These are phyloP conservation scores for Fonsecaea pedrosoi DNA, from an alignment of 2,329 filamentous ascomycete species.

Conservation along the genomic window DNA sequence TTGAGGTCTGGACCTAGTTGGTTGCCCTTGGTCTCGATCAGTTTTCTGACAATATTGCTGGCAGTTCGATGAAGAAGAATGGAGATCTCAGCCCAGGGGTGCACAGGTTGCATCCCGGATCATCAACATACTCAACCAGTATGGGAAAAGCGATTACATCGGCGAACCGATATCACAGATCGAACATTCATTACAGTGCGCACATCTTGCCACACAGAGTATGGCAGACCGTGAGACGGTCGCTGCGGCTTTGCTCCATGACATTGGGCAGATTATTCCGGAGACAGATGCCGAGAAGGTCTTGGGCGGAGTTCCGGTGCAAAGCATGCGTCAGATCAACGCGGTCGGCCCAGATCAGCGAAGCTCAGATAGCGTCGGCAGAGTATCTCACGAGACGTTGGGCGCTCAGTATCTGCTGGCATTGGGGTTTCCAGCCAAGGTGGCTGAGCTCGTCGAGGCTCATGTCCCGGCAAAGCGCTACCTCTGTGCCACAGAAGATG, in stretches of 20 bases:
- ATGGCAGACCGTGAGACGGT: slow-evolving; percentile 41
- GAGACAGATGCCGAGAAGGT: slow-evolving; percentile 11
- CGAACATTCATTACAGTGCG: slow-evolving; percentile 21
- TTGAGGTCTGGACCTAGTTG: slow-evolving; percentile 11
- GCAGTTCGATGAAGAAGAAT: slow-evolving; percentile 7
- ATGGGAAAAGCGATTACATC: slow-evolving; percentile 20
- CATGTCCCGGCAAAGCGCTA: slow-evolving; percentile 45
- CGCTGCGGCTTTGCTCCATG: slow-evolving; percentile 51
- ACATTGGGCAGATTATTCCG: slow-evolving; percentile 53
- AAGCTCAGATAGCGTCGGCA: slow-evolving; percentile 41
- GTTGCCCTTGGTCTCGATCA: too few species aligned
- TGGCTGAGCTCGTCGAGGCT: slow-evolving; percentile 42
- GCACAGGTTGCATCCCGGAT: slow-evolving; percentile 8
- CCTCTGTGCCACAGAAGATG: slow-evolving; percentile 42
- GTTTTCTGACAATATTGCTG: not conserved
- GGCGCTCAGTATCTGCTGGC: slow-evolving; percentile 42
- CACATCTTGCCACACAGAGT: slow-evolving; percentile 15
- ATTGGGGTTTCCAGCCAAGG: slow-evolving; percentile 42
- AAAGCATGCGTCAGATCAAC: slow-evolving; percentile 10
- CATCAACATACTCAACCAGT: slow-evolving; percentile 9
- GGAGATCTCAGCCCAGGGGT: not conserved
- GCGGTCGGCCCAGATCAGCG: not conserved
- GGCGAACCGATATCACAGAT: slow-evolving; percentile 20
- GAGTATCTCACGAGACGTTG: slow-evolving; percentile 41
- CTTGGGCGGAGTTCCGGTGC: slow-evolving; percentile 5